A percentile compares a stretch with the other conserved stretches of the same genome.
Conservation (phyloP, 768 basidiomycete genomes). For the Boletus subcaerulescens region DNA sequence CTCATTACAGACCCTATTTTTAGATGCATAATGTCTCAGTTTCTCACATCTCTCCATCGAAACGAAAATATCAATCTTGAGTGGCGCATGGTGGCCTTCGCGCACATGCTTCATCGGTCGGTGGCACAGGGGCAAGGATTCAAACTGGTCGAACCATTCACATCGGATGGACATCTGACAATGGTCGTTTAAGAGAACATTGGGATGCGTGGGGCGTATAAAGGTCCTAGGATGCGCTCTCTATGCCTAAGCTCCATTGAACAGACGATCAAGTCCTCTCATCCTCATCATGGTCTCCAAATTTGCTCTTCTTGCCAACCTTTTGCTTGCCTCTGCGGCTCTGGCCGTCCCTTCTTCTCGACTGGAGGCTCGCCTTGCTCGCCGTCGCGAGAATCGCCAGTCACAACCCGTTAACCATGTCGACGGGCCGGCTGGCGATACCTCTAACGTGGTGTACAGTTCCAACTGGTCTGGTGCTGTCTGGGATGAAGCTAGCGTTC, state of each 20-base stretch:
- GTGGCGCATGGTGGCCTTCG: not conserved
- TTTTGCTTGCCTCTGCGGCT: conserved; percentile 19
- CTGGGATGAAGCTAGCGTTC: conserved; percentile 5
- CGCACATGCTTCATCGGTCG: not conserved
- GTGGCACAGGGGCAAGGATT: not conserved
- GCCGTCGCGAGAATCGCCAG: conserved; percentile 12
- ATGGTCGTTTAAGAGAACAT: not conserved
- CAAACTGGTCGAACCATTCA: not conserved
- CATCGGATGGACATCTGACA: not conserved
- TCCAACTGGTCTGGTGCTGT: conserved; percentile 21
- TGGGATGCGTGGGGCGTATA: conserved; percentile 5
- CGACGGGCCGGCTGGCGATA: not conserved
- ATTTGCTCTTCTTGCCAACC: conserved; percentile 8
- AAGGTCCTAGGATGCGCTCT: not conserved
- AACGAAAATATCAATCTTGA: not conserved
- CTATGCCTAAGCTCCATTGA: not conserved
- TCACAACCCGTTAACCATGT: conserved; percentile 8
- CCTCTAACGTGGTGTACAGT: conserved; percentile 13
- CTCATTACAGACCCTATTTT: not conserved
- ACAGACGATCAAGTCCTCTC: conserved; percentile 1
- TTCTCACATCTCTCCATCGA: not conserved
- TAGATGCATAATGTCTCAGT: not conserved
- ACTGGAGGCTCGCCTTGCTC: conserved; percentile 9
- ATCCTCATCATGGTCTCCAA: conserved; percentile 18
- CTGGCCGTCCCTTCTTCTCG: conserved; percentile 18